These are phyloP conservation scores for Cyclaneusma minus DNA, from an alignment of 2,329 filamentous ascomycete species.

Conservation along the genomic window DNA sequence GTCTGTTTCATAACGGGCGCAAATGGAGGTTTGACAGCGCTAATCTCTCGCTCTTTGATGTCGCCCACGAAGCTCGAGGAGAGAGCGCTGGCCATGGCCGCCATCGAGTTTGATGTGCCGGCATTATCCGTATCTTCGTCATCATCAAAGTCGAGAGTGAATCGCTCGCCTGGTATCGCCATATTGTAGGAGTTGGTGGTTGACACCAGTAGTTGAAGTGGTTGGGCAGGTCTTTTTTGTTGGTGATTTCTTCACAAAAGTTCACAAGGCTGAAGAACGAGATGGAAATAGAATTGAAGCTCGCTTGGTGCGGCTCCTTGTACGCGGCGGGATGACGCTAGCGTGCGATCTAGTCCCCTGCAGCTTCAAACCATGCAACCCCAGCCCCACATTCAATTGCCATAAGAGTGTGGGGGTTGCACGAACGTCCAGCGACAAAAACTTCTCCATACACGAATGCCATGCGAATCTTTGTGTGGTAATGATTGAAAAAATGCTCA, in stretches of 20 bases:
- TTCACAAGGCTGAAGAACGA: no score
- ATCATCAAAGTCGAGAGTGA: slow-evolving; percentile 42
- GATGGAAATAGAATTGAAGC: no score
- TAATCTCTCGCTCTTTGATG: slow-evolving; percentile 58
- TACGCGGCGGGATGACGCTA: background rate
- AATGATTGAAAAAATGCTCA: no score
- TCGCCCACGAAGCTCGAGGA: slow-evolving; percentile 44
- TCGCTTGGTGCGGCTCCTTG: background rate
- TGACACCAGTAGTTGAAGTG: slow-evolving; percentile 1
- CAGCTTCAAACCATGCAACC: no score
- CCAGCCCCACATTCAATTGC: no score
- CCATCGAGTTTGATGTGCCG: slow-evolving; percentile 9
- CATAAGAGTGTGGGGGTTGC: no score
- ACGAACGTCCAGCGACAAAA: no score
- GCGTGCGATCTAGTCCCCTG: slow-evolving; percentile 1
- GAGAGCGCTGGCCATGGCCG: slow-evolving; percentile 9
- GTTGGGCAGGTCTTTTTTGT: no score
- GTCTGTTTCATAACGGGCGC: slow-evolving; percentile 42
- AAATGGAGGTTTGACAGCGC: slow-evolving; percentile 42
- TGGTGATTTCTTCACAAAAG: no score
- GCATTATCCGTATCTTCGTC: slow-evolving; percentile 26
- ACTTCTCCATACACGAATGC: no score
- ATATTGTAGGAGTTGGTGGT: slow-evolving; percentile 19
- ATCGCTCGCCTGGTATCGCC: slow-evolving; percentile 42
- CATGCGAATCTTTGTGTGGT: no score